These are phyloP conservation scores for Gyrodon lividus DNA, from an alignment of 768 basidiomycete species.

Conservation along the genomic window DNA sequence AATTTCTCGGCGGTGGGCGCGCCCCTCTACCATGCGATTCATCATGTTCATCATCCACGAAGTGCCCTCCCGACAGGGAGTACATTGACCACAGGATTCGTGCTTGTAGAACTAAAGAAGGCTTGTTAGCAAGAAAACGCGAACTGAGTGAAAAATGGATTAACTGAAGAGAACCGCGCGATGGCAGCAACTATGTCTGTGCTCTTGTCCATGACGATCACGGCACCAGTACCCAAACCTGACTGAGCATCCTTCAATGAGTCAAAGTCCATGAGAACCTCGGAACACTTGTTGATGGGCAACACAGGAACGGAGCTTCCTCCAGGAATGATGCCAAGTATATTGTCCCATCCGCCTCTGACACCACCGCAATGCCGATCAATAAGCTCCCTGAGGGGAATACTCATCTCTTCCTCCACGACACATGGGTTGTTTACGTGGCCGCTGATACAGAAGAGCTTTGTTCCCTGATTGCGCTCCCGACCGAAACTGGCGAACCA, in stretches of 20 bases:
- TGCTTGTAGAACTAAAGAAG: conserved; percentile 86
- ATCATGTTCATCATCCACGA: conserved; percentile 99
- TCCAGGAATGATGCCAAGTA: conserved; percentile 95
- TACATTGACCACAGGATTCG: conserved; percentile 97
- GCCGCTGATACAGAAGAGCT: conserved; percentile 93
- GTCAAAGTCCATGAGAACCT: conserved; percentile 98
- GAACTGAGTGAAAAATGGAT: conserved; percentile 13
- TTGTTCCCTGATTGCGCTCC: conserved; percentile 93
- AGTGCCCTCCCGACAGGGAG: conserved; percentile 91
- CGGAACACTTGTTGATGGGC: conserved; percentile 76
- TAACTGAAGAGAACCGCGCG: conserved; percentile 82
- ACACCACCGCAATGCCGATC: conserved; percentile 98
- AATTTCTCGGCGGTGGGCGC: conserved; percentile 90
- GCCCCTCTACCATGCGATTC: conserved; percentile 91
- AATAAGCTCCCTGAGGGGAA: conserved; percentile 87
- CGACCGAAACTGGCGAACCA: conserved; percentile 96
- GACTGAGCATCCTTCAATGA: conserved; percentile 94
- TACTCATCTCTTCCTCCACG: conserved; percentile 99
- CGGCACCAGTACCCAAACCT: conserved; percentile 97
- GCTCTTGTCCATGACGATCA: conserved; percentile 98
- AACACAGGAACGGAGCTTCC: conserved; percentile 93
- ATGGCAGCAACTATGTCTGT: conserved; percentile 95
- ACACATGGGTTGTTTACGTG: conserved; percentile 99
- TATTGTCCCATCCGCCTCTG: conserved; percentile 92
- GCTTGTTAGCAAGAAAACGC: conserved; percentile 2